Base-by-base conservation (phyloP, 176 grass and related monocot species). In the Thalia dealbata region DNA sequence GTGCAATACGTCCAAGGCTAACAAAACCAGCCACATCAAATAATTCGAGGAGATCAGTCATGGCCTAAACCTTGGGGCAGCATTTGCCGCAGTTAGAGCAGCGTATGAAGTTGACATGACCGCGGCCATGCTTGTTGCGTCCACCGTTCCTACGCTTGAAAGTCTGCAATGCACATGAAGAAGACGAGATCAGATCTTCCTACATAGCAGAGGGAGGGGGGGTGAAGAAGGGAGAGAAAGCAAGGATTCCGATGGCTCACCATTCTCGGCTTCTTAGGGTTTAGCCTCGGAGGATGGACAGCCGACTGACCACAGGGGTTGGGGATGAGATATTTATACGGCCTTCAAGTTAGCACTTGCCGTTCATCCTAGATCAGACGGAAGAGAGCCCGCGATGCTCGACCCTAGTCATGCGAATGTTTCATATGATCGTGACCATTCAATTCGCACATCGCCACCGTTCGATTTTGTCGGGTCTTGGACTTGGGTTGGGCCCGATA, bases 111-210 rank as follows among this genome's bases (percentile, higher is more conserved):
- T 68, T 21, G 11, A 68, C 65, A 14, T 68, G 65, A 1, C 65
- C 65, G 65, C 65, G 65, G 65, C 65, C 65, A 44, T 68, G 65
- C 65, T 68, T 68, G 65, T 68, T 68, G 38, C 65, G 65, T 23
- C 65, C 65, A 7, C 65, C 65, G 65, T 45, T 68, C 65, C 65
- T 68, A 8, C 65, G 65, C 65, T 68, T 68, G 21, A 68, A 68
- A 43, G 65, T 68, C 65, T 68, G 32, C 30, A 68, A 16, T n/a
- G 8, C 7, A 68, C 19, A 68, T 0, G 14, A 43, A 68, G 3
- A 43, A 68, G 5, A 7, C 30, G 24, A 41, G 7, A 68, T 44
- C 32, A 68, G 65, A 68, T 43, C 65, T n/a, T 0, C 22, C 11
- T 13, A 10, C 1, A 11, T 44, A 29, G 10, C 15, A 21, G 10